These are phyloP conservation scores for Collybiopsis confluens DNA, from an alignment of 768 basidiomycete species.

Conservation along the genomic window DNA sequence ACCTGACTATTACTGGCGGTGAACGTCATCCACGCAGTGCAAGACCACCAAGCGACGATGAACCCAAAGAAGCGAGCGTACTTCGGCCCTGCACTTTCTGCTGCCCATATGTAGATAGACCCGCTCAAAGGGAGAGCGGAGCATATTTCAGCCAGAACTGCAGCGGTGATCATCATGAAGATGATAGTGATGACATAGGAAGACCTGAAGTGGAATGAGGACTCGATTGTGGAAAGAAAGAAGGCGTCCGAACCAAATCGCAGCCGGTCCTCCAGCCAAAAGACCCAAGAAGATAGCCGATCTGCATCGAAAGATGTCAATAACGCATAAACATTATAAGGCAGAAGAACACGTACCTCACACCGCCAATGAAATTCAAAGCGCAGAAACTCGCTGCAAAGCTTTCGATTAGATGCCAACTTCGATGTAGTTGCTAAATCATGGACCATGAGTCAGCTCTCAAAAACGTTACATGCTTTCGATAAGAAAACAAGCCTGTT, in stretches of 20 bases:
- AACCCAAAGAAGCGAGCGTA: conserved; percentile 86
- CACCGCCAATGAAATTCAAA: conserved; percentile 87
- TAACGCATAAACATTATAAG: not conserved
- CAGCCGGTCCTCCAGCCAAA: conserved; percentile 81
- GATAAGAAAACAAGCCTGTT: conserved; percentile 49
- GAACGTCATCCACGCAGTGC: conserved; percentile 96
- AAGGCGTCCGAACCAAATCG: conserved; percentile 56
- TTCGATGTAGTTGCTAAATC: conserved; percentile 76
- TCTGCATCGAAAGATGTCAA: conserved; percentile 31
- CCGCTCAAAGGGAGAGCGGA: conserved; percentile 84
- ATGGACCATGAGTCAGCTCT: too few relatives aligned
- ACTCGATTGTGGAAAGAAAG: not conserved
- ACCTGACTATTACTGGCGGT: conserved; percentile 86
- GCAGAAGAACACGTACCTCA: conserved; percentile 45
- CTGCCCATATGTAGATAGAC: conserved; percentile 94
- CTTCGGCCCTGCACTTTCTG: conserved; percentile 86
- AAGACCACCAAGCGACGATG: conserved; percentile 90
- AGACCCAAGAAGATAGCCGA: conserved; percentile 79
- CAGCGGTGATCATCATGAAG: conserved; percentile 86
- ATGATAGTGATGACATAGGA: conserved; percentile 78
- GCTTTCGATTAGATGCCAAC: conserved; percentile 78
- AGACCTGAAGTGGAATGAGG: conserved; percentile 49
- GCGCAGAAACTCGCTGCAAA: conserved; percentile 87
- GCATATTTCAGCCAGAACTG: conserved; percentile 85
- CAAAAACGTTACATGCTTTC: too few relatives aligned